phyloP scores from a whole-genome alignment of 1,284 basidiomycete genomes.

The Leccinum griseonigrum region DNA sequence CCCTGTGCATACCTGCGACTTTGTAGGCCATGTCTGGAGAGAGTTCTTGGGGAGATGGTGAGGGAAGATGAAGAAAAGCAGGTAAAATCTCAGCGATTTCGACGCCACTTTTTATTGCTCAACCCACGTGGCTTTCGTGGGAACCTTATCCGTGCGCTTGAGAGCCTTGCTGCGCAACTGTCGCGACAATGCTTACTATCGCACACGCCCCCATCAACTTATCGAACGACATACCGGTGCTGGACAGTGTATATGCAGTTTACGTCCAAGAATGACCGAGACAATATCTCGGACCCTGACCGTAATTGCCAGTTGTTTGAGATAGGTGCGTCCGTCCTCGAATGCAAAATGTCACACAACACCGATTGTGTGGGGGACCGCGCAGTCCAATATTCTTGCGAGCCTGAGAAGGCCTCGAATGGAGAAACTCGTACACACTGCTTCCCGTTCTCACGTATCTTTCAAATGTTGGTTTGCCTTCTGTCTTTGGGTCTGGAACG shows the following conservation, averaged over 20 bases:
- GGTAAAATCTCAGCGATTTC: slow-evolving; percentile 29
- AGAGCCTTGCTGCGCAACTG: slow-evolving; percentile 5
- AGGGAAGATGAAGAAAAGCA: slow-evolving; percentile 37
- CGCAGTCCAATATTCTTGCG: slow-evolving; percentile 58
- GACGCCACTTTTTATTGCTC: slow-evolving; percentile 35
- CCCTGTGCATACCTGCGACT: slow-evolving; percentile 61
- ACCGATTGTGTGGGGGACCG: slow-evolving; percentile 5
- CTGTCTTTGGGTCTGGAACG: background rate
- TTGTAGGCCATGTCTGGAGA: slow-evolving; percentile 73
- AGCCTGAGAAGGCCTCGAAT: slow-evolving; percentile 34
- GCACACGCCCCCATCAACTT: background rate
- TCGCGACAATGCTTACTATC: background rate
- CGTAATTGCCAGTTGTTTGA: slow-evolving; percentile 58
- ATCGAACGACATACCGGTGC: background rate
- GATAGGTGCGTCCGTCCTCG: slow-evolving; percentile 37
- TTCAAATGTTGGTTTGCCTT: slow-evolving; percentile 56
- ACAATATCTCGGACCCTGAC: background rate
- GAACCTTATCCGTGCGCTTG: slow-evolving; percentile 20
- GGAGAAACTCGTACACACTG: slow-evolving; percentile 49
- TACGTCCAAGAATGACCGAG: slow-evolving; percentile 11
- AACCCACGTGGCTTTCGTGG: slow-evolving; percentile 31
- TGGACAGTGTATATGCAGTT: background rate
- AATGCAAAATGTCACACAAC: slow-evolving; percentile 4
- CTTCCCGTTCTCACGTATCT: slow-evolving; percentile 68
- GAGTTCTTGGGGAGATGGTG: slow-evolving; percentile 25